Percentiles rank a stretch among this genome's conserved stretches.
These are phyloP conservation scores for Emericellopsis atlantica DNA, from an alignment of 2,329 filamentous ascomycete species.

Conservation along the genomic window DNA sequence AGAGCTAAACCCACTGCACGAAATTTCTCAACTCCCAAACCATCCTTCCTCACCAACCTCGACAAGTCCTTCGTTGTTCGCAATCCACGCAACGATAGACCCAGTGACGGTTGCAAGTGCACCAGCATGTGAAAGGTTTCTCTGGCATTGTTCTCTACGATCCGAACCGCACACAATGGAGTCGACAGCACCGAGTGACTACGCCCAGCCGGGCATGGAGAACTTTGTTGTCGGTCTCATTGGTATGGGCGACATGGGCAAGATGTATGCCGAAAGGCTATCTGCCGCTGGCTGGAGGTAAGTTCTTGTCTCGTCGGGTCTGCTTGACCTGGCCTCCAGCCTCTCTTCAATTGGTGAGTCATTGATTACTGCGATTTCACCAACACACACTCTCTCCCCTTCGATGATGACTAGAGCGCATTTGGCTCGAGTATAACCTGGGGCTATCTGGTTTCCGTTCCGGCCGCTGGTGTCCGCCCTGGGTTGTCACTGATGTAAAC, in stretches of 20 bases:
- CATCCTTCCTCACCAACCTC: neutral
- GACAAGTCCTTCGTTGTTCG: neutral
- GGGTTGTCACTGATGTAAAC: conserved; percentile 93
- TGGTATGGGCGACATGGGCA: conserved; percentile 99
- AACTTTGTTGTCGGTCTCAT: conserved; percentile 82
- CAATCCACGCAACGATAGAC: neutral
- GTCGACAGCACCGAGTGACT: conserved; percentile 12
- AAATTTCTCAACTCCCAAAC: too few relatives aligned
- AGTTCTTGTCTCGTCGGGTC: conserved; percentile 11
- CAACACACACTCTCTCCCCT: conserved; percentile 4
- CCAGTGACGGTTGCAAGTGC: neutral
- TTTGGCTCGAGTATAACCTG: conserved; percentile 98
- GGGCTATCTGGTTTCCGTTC: conserved; percentile 56
- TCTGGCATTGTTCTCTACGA: neutral
- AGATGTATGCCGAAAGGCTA: conserved; percentile 87
- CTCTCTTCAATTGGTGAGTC: conserved; percentile 21
- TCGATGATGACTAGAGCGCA: conserved; percentile 99
- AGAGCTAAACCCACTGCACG: too few relatives aligned
- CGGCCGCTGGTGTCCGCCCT: conserved; percentile 49
- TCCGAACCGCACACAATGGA: conserved; percentile 2
- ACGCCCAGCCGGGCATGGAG: conserved; percentile 38
- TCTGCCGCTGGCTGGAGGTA: conserved; percentile 94
- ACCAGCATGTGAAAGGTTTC: neutral
- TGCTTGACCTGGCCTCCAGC: neutral
- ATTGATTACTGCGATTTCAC: conserved; percentile 3